Percentiles rank a stretch among this genome's conserved stretches.
Evolutionary conservation across 2,329 filamentous ascomycete genomes (phyloP).

Genomic region (Ophiostoma sp.): DNA sequence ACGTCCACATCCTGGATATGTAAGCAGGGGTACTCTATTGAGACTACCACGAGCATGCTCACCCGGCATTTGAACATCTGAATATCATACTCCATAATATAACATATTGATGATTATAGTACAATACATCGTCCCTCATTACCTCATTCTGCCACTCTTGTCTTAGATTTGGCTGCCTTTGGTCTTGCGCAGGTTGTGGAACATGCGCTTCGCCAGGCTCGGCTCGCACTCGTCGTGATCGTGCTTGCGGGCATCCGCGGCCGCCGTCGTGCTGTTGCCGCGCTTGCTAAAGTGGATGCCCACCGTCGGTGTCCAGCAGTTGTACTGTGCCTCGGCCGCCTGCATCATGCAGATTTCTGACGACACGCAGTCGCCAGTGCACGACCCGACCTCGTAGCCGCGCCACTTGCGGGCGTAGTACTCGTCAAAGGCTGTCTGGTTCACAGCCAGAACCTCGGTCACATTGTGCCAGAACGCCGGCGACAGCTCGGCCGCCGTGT

Average conservation of each 20-base stretch:
- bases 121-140: neutral
- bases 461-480: neutral
- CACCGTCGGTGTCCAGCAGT: neutral
- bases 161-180: neutral
- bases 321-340: neutral
- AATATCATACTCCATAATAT: neutral
- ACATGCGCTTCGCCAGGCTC: conserved; percentile 7
- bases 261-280: neutral
- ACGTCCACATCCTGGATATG: neutral
- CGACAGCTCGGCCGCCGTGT: neutral
- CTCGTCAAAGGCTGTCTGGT: conserved; percentile 1
- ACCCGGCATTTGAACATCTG: neutral
- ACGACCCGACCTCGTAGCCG: neutral
- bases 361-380: neutral
- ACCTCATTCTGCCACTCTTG: neutral
- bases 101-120: neutral
- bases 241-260: neutral
- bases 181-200: conserved; percentile 4
- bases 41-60: neutral
- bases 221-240: conserved; percentile 9
- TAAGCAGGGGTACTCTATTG: neutral
- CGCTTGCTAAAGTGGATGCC: conserved; percentile 6
- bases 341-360: neutral
- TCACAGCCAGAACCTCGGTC: neutral
- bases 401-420: conserved; percentile 4